These are phyloP conservation scores for Plasmodium gallinaceum DNA, from an alignment of 169 alveolate genomes.

Conservation along the genomic window DNA sequence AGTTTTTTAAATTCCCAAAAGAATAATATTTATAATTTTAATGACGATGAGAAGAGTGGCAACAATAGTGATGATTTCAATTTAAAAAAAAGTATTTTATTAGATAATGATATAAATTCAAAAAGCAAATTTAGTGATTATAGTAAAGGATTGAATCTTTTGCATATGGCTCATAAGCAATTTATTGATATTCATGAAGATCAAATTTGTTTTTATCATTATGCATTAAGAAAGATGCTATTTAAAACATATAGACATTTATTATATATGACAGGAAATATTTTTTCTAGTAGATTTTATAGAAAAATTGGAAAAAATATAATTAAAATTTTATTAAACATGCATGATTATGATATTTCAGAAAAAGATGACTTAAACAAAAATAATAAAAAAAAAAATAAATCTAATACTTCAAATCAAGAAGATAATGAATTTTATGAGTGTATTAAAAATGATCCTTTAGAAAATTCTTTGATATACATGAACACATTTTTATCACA, in stretches of 20 bases:
- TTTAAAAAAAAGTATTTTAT: slow-evolving; percentile 25
- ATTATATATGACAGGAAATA: slow-evolving; percentile 29
- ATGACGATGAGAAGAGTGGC: not conserved
- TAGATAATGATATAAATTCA: slow-evolving; percentile 39
- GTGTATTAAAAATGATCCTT: slow-evolving; percentile 47
- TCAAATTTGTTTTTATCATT: slow-evolving; percentile 58
- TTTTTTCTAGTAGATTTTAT: slow-evolving; percentile 56
- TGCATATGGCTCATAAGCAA: slow-evolving; percentile 67
- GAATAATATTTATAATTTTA: slow-evolving; percentile 25
- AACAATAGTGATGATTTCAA: slow-evolving; percentile 1
- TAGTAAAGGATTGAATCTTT: slow-evolving; percentile 31
- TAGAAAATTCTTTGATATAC: slow-evolving; percentile 61
- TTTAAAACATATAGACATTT: slow-evolving; percentile 54
- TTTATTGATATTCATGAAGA: slow-evolving; percentile 72
- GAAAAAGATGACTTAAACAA: slow-evolving; percentile 31
- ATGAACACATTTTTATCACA: slow-evolving; percentile 75
- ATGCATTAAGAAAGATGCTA: slow-evolving; percentile 46
- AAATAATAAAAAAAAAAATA: slow-evolving; percentile 45
- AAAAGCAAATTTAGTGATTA: slow-evolving; percentile 44
- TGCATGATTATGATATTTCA: slow-evolving; percentile 31
- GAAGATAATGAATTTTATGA: slow-evolving; percentile 66
- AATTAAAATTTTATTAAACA: slow-evolving; percentile 49
- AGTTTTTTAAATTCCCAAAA: not conserved
- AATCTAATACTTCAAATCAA: slow-evolving; percentile 1
- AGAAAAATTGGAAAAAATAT: slow-evolving; percentile 57